These are phyloP conservation scores for Diacronema lutheri DNA, from an alignment of 78 protist genomes.

Conservation along the genomic window DNA sequence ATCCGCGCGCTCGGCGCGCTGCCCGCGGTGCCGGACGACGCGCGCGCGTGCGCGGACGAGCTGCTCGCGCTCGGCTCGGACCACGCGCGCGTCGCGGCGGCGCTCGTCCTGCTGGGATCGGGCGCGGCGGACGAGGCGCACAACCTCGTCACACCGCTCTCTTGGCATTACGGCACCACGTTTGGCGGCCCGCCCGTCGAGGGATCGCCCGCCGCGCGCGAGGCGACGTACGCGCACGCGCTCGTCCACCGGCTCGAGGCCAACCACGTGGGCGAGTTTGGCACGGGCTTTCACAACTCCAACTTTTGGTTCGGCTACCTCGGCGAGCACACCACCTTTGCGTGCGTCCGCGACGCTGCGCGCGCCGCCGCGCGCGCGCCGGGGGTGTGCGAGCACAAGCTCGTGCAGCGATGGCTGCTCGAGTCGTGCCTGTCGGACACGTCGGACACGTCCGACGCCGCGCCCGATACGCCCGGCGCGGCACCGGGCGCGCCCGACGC, in stretches of 20 bases:
- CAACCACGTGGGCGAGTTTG: conserved; percentile 12
- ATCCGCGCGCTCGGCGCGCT: too few relatives aligned
- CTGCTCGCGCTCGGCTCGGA: not conserved
- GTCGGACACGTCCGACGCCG: too few relatives aligned
- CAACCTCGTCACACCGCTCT: conserved; percentile 6
- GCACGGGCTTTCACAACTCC: conserved; percentile 24
- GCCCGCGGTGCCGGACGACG: too few relatives aligned
- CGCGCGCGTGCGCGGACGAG: too few relatives aligned
- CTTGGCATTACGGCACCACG: not conserved
- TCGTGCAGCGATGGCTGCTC: too few relatives aligned
- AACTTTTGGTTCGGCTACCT: not conserved
- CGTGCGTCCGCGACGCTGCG: too few relatives aligned
- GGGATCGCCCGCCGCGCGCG: not conserved
- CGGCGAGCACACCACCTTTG: too few relatives aligned
- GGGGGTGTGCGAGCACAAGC: too few relatives aligned
- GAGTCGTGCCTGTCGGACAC: too few relatives aligned
- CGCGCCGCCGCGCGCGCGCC: too few relatives aligned
- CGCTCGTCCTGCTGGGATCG: not conserved
- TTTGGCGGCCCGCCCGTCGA: conserved; percentile 6
- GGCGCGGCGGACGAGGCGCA: conserved; percentile 7
- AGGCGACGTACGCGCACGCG: conserved; percentile 1
- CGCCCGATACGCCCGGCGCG: too few relatives aligned
- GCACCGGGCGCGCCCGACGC: too few relatives aligned
- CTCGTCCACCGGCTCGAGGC: conserved; percentile 23
- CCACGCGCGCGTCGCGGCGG: not conserved